phyloP scores from a whole-genome alignment of 1,284 basidiomycete genomes.

The Uromyces viciae-fabae region DNA sequence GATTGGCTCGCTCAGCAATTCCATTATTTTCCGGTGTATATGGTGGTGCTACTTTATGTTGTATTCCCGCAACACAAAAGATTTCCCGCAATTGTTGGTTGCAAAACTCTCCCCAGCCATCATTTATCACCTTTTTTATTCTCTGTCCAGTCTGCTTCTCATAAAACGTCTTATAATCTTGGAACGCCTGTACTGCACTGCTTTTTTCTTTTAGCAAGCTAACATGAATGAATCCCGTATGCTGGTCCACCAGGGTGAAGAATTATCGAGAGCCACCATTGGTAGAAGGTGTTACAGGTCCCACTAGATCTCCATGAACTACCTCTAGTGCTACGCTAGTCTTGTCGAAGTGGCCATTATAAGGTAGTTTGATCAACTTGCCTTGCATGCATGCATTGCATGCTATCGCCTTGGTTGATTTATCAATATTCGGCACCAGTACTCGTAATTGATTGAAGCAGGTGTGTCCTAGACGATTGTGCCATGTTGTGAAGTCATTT shows the following conservation, averaged over 20 bases:
- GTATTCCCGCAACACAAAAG: not conserved
- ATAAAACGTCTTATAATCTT: not conserved
- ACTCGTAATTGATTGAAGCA: no score
- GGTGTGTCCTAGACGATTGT: no score
- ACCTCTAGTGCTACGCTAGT: no score
- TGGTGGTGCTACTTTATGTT: not conserved
- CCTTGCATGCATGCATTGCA: no score
- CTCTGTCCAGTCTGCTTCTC: not conserved
- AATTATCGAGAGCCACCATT: no score
- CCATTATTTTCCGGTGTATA: not conserved
- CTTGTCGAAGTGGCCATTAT: no score
- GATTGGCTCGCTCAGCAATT: not conserved
- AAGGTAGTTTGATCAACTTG: no score
- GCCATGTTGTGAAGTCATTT: no score
- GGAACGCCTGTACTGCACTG: not conserved
- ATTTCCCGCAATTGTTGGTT: not conserved
- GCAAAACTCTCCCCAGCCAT: not conserved
- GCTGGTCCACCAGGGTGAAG: not conserved
- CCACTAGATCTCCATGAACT: no score
- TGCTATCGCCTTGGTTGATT: no score
- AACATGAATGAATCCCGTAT: not conserved
- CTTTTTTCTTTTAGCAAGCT: not conserved
- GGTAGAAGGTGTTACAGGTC: no score
- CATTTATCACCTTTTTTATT: not conserved
- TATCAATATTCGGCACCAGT: no score